These are phyloP conservation scores for Colletotrichum simmondsii DNA, from an alignment of 2,329 filamentous ascomycete genomes.

Conservation along the genomic window DNA sequence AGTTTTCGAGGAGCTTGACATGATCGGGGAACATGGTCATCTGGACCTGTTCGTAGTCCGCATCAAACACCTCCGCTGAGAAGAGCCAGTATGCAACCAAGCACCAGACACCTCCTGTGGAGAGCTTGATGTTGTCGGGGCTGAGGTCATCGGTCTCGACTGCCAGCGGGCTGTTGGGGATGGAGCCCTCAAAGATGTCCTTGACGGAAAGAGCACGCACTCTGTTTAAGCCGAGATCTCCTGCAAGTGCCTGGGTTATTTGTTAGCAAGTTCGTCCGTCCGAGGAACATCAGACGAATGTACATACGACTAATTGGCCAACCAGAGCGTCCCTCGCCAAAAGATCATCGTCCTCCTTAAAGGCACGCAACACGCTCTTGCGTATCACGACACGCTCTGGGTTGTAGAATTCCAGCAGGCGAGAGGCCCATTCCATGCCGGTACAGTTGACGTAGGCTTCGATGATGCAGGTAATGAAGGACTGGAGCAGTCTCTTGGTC, in stretches of 20 bases:
- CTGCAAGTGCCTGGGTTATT: constrained; percentile 65
- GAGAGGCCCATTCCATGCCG: constrained; percentile 68
- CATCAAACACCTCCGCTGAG: constrained; percentile 69
- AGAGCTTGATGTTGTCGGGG: constrained; percentile 65
- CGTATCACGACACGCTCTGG: constrained; percentile 73
- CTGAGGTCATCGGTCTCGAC: constrained; percentile 57
- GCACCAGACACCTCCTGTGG: constrained; percentile 68
- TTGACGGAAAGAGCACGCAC: constrained; percentile 56
- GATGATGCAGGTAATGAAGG: constrained; percentile 81
- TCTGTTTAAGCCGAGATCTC: constrained; percentile 65
- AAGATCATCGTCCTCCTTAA: constrained; percentile 71
- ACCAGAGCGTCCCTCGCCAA: constrained; percentile 72
- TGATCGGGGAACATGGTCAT: constrained; percentile 72
- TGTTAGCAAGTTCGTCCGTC: constrained; percentile 29
- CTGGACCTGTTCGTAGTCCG: constrained; percentile 62
- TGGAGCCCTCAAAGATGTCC: constrained; percentile 53
- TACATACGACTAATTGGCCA: constrained; percentile 75
- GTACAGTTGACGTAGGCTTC: constrained; percentile 77
- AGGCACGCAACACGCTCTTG: constrained; percentile 71
- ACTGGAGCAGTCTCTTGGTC: constrained; percentile 74
- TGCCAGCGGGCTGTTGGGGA: constrained; percentile 57
- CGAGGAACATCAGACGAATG: constrained; percentile 5
- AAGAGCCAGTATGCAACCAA: constrained; percentile 72
- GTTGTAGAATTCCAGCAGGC: constrained; percentile 75
- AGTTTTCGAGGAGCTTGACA: constrained; percentile 61